These are phyloP conservation scores for Trematosphaeria pertusa DNA, from an alignment of 2,329 filamentous ascomycete genomes.

Conservation along the genomic window DNA sequence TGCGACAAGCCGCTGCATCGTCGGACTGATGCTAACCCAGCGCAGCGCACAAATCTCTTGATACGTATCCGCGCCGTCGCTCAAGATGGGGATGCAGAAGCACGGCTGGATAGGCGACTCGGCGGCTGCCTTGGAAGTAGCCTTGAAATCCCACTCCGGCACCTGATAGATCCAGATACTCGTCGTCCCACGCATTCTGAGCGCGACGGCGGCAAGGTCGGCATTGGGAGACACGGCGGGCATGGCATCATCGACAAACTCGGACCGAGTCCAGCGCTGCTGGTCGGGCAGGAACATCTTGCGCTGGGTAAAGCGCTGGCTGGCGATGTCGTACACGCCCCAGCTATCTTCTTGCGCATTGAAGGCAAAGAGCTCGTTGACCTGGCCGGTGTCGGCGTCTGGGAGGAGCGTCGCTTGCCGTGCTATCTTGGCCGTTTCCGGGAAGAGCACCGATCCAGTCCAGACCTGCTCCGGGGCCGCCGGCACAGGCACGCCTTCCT, in stretches of 20 bases:
- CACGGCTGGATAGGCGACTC: slow-evolving; percentile 47
- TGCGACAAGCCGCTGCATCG: slow-evolving; percentile 46
- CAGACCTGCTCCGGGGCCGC: slow-evolving; percentile 46
- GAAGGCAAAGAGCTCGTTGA: slow-evolving; percentile 51
- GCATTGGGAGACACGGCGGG: slow-evolving; percentile 48
- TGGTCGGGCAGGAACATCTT: slow-evolving; percentile 49
- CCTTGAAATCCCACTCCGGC: slow-evolving; percentile 44
- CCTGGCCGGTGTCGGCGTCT: slow-evolving; percentile 45
- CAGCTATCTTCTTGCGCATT: slow-evolving; percentile 49
- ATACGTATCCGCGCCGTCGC: slow-evolving; percentile 36
- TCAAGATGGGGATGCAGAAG: slow-evolving; percentile 45
- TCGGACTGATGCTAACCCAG: slow-evolving; percentile 41
- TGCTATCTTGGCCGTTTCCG: slow-evolving; percentile 47
- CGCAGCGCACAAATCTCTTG: slow-evolving; percentile 47
- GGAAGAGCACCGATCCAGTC: slow-evolving; percentile 51
- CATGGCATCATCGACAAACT: slow-evolving; percentile 50
- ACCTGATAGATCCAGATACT: slow-evolving; percentile 49
- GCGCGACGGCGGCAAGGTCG: slow-evolving; percentile 47
- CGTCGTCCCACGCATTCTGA: slow-evolving; percentile 47
- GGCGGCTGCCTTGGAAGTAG: slow-evolving; percentile 29
- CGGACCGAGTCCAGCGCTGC: slow-evolving; percentile 47
- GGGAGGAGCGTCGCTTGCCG: slow-evolving; percentile 49
- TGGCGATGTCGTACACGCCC: slow-evolving; percentile 50
- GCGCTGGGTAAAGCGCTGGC: slow-evolving; percentile 46
- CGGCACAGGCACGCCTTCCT: slow-evolving; percentile 48